Conservation (phyloP, 805 yeast genomes). For the Tetrapisispora iriomotensis region DNA sequence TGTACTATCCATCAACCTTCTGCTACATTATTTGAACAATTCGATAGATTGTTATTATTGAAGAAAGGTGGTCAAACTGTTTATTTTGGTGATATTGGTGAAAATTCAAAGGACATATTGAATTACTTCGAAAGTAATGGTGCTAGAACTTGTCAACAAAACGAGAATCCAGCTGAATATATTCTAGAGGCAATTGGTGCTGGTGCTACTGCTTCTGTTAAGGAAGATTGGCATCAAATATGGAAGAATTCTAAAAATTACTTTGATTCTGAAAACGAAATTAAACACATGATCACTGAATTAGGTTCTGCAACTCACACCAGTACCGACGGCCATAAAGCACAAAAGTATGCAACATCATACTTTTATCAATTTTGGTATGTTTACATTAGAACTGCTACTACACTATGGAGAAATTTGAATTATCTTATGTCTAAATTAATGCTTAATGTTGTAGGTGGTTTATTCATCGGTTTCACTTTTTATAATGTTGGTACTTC, state of each 20-base stretch:
- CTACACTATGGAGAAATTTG: conserved; percentile 51
- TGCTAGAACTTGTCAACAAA: conserved; percentile 45
- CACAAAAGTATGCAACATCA: conserved; percentile 28
- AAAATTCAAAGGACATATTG: conserved; percentile 39
- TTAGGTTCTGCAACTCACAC: conserved; percentile 2
- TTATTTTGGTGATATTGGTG: conserved; percentile 26
- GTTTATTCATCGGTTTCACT: conserved; percentile 63
- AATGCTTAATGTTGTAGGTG: conserved; percentile 38
- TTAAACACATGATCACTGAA: conserved; percentile 22
- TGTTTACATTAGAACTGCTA: conserved; percentile 33
- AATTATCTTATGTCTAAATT: conserved; percentile 51
- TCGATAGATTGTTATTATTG: conserved; percentile 38
- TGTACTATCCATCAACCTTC: conserved; percentile 53
- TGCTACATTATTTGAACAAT: conserved; percentile 38
- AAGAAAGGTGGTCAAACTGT: conserved; percentile 44
- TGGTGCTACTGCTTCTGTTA: conserved; percentile 35
- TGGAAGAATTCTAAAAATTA: conserved; percentile 43
- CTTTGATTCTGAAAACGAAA: conserved; percentile 22
- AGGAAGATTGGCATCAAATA: conserved; percentile 49
- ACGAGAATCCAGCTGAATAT: conserved; percentile 37
- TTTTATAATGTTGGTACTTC: conserved; percentile 49
- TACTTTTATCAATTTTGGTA: conserved; percentile 35
- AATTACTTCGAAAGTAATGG: conserved; percentile 58
- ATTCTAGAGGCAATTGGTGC: conserved; percentile 39
- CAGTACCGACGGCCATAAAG: conserved; percentile 5